Evolutionary conservation across 2,329 filamentous ascomycete genomes (phyloP).

Genomic region (Alternaria brassicae): DNA sequence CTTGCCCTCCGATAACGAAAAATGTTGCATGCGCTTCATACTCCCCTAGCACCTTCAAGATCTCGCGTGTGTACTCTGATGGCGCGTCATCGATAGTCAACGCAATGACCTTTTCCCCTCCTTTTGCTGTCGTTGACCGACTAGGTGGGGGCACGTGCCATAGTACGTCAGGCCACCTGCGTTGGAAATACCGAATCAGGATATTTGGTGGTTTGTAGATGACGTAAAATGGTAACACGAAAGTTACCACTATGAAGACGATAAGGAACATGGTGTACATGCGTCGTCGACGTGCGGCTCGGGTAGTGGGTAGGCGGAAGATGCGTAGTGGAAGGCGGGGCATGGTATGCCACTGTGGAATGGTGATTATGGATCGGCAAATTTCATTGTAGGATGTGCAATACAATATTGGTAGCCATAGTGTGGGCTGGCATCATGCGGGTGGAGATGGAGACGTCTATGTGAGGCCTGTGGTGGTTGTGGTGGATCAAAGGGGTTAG

Average conservation of each 20-base stretch:
- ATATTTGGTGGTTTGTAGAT: conserved; percentile 82
- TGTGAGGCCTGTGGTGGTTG: conserved; percentile 1
- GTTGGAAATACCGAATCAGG: conserved; percentile 73
- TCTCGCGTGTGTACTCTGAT: conserved; percentile 72
- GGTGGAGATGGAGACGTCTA: not conserved
- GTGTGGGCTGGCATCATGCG: too few relatives aligned
- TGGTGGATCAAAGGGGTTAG: conserved; percentile 16
- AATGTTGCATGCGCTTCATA: conserved; percentile 80
- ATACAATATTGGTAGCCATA: not conserved
- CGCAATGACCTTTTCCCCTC: conserved; percentile 70
- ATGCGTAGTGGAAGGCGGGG: conserved; percentile 38
- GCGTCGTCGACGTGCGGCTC: conserved; percentile 48
- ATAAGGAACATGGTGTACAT: conserved; percentile 48
- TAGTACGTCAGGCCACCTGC: conserved; percentile 78
- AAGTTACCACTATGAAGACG: conserved; percentile 32
- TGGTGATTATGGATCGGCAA: not conserved
- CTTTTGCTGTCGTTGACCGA: not conserved
- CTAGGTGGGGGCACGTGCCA: conserved; percentile 67
- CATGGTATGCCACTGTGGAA: conserved; percentile 26
- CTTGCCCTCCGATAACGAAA: conserved; percentile 85
- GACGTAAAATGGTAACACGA: conserved; percentile 61
- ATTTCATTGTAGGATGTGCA: not conserved
- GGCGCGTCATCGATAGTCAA: conserved; percentile 89
- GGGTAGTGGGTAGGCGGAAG: conserved; percentile 47
- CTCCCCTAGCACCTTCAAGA: conserved; percentile 69